Base-by-base conservation (phyloP, 2,329 filamentous ascomycete species). In the Knufia fluminis region DNA sequence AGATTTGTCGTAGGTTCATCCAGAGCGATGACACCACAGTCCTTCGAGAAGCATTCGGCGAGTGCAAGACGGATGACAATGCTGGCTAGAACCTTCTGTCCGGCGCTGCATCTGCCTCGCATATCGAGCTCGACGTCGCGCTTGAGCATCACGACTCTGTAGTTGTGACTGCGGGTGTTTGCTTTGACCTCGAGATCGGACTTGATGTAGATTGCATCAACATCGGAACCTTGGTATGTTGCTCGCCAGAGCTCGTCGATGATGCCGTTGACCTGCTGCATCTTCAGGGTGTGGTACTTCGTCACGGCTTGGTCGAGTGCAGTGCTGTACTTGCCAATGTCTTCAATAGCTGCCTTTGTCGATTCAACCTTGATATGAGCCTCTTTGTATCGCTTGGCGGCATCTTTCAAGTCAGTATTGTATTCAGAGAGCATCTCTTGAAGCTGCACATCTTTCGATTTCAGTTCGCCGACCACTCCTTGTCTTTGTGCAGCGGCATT, bases 61-160 rank as follows among this genome's bases (percentile, higher is more conserved):
- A 98, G 78, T 10, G 94, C 92, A 23, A 98, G 79, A 1, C 92
- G 90, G 66, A 98, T 96, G 68, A 98, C 94, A 70, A 98, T 98
- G 67, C 84, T 89, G 3, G 92, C 92, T 23, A 98, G 79, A 23
- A 98, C 91, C 68, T 94, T 96, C 66, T 98, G 92, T 2, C 92
- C 92, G 1, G 92, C 92, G 58, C 86, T 94, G 74, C 92, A 98
- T 49, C 92, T 86, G 1, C 92, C 94, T 54, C 92, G 87, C 92
- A 98, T 98, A 70, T 98, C 92, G 89, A 98, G 95, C 68, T 98
- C 92, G 0, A 86, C 87, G 62, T 94, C 89, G 64, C 91, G 85
- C 71, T 98, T 98, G 59, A 95, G 82, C 92, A 98, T 98, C 68
- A 87, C 90, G 4, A 98, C 84, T 41, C 92, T 86, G 73, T 98